These are phyloP conservation scores for Acanthamoeba healyi DNA, from an alignment of 208 protist genomes.

Conservation along the genomic window DNA sequence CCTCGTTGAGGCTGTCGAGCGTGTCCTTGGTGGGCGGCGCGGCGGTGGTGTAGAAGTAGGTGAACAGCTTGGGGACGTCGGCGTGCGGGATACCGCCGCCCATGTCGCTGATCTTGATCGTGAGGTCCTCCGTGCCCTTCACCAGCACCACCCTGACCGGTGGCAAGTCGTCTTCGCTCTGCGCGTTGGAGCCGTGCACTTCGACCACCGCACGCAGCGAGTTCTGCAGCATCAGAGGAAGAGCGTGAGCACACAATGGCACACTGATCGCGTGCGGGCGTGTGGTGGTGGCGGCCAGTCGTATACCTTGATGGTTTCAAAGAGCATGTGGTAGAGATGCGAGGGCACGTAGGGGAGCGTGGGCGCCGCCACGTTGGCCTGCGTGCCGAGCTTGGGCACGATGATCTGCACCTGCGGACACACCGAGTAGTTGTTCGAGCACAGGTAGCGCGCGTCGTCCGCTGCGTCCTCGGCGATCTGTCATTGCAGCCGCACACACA, in stretches of 20 bases:
- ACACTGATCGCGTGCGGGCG: too few relatives aligned
- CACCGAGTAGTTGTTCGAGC: constrained; percentile 56
- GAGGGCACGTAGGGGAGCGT: constrained; percentile 67
- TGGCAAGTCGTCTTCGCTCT: constrained; percentile 44
- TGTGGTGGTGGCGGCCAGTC: too few relatives aligned
- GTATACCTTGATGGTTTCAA: constrained; percentile 56
- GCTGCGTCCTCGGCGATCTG: constrained; percentile 47
- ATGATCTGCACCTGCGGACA: constrained; percentile 34
- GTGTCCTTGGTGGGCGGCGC: constrained; percentile 38
- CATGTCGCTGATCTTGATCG: constrained; percentile 66
- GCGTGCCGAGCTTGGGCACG: background rate
- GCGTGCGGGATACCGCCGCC: constrained; percentile 58
- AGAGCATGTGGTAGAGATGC: constrained; percentile 72
- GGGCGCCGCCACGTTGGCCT: background rate
- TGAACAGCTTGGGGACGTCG: constrained; percentile 60
- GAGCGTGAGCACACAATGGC: background rate
- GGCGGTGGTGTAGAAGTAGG: constrained; percentile 70
- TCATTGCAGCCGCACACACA: background rate
- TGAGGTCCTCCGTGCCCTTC: constrained; percentile 53
- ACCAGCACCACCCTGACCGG: constrained; percentile 56
- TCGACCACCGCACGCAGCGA: constrained; percentile 61
- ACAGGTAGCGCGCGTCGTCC: constrained; percentile 50
- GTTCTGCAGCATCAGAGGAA: background rate
- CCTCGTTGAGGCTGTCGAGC: constrained; percentile 8
- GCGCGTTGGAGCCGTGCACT: background rate